Percentiles rank a stretch among this genome's conserved stretches.
Conservation (phyloP, 2,329 filamentous ascomycete species). For the Aspergillus pseudonomiae region DNA sequence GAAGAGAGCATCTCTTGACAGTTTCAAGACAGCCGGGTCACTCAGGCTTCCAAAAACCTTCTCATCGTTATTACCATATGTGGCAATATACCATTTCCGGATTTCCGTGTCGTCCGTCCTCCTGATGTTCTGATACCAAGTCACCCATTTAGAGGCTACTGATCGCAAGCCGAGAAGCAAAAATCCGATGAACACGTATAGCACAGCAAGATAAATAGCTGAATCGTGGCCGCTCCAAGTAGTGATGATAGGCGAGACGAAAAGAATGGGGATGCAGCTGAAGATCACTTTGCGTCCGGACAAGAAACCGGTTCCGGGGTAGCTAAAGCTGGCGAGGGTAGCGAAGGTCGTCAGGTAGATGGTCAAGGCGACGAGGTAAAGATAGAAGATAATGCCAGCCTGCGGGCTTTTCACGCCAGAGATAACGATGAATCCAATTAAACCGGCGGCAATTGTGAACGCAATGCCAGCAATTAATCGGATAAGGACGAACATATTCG, state of each 20-base stretch:
- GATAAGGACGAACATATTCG: conserved; percentile 60
- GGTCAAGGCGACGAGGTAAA: conserved; percentile 61
- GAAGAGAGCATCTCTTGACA: conserved; percentile 51
- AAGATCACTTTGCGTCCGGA: conserved; percentile 62
- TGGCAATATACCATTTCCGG: conserved; percentile 43
- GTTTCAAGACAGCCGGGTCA: conserved; percentile 52
- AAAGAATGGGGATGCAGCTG: conserved; percentile 57
- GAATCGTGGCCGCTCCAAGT: conserved; percentile 58
- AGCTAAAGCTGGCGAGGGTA: conserved; percentile 56
- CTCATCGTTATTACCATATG: conserved; percentile 35
- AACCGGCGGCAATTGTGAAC: conserved; percentile 55
- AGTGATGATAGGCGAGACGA: conserved; percentile 60
- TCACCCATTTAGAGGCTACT: conserved; percentile 61
- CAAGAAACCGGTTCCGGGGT: conserved; percentile 57
- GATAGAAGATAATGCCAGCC: conserved; percentile 60
- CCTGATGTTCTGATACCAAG: conserved; percentile 53
- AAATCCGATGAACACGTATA: conserved; percentile 56
- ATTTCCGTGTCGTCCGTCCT: conserved; percentile 43
- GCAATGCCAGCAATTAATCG: conserved; percentile 55
- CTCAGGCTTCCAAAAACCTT: conserved; percentile 50
- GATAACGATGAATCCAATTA: conserved; percentile 58
- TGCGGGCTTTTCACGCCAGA: conserved; percentile 47
- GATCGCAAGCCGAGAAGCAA: conserved; percentile 58
- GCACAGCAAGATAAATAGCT: conserved; percentile 58
- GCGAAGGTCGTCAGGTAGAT: conserved; percentile 63